Evolutionary conservation across 1,284 basidiomycete genomes (phyloP).

Genomic region (Ceraceosorus bombacis): DNA sequence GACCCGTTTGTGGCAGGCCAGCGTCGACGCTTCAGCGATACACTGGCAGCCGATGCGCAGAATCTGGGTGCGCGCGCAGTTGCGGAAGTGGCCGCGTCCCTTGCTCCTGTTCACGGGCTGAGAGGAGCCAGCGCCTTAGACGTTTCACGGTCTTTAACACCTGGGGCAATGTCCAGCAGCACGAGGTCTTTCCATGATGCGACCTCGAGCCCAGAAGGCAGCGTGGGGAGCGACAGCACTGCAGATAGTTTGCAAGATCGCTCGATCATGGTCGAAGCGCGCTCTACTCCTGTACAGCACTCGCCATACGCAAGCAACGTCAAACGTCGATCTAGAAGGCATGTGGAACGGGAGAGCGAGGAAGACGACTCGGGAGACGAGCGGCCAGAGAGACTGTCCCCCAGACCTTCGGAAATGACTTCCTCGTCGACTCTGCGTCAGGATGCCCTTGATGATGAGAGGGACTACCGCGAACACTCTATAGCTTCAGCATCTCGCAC

Average conservation of each 20-base stretch:
- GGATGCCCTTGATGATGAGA: slow-evolving; percentile 8
- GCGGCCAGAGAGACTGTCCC: not conserved
- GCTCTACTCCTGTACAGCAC: too few relatives aligned
- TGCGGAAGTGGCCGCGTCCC: too few relatives aligned
- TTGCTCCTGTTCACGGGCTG: too few relatives aligned
- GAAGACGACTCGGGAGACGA: too few relatives aligned
- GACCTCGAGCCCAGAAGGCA: not conserved
- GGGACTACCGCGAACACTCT: not conserved
- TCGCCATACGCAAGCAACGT: too few relatives aligned
- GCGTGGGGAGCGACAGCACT: not conserved
- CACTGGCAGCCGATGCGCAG: too few relatives aligned
- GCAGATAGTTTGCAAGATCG: not conserved
- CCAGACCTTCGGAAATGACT: slow-evolving; percentile 7
- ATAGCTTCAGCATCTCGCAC: not conserved
- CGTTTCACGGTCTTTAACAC: not conserved
- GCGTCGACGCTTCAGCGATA: too few relatives aligned
- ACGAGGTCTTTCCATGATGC: not conserved
- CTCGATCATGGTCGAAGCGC: not conserved
- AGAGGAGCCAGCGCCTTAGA: too few relatives aligned
- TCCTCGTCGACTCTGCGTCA: slow-evolving; percentile 13
- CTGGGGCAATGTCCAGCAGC: not conserved
- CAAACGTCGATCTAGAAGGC: too few relatives aligned
- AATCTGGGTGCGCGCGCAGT: too few relatives aligned
- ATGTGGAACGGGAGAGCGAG: too few relatives aligned
- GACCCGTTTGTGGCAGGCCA: too few relatives aligned